Evolutionary conservation across 2,329 filamentous ascomycete species (phyloP).

Genomic region (Sporothrix schenckii): DNA sequence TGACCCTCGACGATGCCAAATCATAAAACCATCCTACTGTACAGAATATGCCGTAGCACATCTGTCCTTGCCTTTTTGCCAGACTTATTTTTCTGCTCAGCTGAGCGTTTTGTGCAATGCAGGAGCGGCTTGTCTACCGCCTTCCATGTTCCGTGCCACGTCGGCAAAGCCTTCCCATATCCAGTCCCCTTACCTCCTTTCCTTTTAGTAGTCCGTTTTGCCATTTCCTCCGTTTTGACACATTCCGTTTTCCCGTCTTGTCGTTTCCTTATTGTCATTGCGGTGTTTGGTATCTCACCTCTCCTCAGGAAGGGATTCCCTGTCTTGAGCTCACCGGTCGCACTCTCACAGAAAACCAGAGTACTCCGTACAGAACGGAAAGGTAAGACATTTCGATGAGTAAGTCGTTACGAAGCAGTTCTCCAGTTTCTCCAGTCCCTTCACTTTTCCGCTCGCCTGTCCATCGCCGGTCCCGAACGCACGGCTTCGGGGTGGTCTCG

Average conservation of each 20-base stretch:
- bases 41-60: too few relatives aligned
- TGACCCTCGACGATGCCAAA: background rate
- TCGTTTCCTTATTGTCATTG: too few relatives aligned
- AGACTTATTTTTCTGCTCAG: conserved; percentile 17
- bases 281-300: background rate
- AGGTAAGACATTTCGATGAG: conserved; percentile 2
- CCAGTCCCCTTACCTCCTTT: background rate
- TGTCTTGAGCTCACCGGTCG: background rate
- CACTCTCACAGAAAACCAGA: conserved; percentile 1
- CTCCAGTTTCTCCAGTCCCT: background rate
- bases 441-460: too few relatives aligned
- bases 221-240: background rate
- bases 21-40: too few relatives aligned
- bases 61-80: background rate
- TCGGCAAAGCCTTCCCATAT: conserved; percentile 12
- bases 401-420: conserved; percentile 6
- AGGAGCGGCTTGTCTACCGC: conserved; percentile 21
- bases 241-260: too few relatives aligned
- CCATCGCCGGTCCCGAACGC: conserved; percentile 16
- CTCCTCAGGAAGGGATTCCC: background rate
- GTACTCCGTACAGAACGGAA: background rate
- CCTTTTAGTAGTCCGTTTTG: background rate
- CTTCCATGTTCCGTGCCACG: background rate
- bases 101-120: conserved; percentile 19
- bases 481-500: conserved; percentile 15